Percentiles rank a stretch among this genome's conserved stretches.
phyloP scores from a whole-genome alignment of 305 asterid genomes.

The Fraxinus platypoda region DNA sequence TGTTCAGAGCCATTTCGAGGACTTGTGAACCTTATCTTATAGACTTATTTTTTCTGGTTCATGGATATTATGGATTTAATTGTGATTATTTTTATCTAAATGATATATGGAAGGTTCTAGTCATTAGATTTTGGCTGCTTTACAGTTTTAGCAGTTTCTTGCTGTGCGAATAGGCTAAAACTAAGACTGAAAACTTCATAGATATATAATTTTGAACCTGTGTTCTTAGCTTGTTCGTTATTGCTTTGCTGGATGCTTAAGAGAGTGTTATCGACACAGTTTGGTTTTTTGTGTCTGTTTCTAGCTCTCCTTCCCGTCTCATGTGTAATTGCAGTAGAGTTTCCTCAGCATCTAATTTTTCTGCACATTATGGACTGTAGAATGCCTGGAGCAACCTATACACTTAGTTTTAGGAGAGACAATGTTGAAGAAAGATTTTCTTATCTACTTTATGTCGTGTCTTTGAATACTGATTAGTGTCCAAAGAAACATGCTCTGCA shows the following conservation, averaged over 20 bases:
- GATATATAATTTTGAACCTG: not conserved
- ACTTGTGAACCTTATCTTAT: not conserved
- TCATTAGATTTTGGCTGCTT: conserved; percentile 4
- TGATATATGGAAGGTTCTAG: conserved; percentile 13
- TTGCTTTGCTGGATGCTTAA: not conserved
- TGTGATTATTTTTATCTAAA: conserved; percentile 6
- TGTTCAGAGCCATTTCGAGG: not conserved
- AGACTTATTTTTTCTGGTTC: not conserved
- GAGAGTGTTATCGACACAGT: not conserved
- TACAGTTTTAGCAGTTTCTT: conserved; percentile 11
- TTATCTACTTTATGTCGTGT: not conserved
- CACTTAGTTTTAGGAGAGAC: not conserved
- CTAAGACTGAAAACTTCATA: not conserved
- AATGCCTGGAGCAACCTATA: not conserved
- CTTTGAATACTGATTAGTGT: not conserved
- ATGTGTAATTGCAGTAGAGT: not conserved
- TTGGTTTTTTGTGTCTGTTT: not conserved
- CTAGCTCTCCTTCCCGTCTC: not conserved
- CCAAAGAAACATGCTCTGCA: not conserved
- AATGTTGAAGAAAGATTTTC: not conserved
- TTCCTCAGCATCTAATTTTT: not conserved
- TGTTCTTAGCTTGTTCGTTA: not conserved
- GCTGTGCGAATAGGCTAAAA: conserved; percentile 1
- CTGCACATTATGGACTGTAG: not conserved
- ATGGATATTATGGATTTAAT: not conserved